A percentile compares a stretch with the other conserved stretches of the same genome.
Conservation (phyloP, 805 yeast genomes). For the Wickerhamiella azymoides region DNA sequence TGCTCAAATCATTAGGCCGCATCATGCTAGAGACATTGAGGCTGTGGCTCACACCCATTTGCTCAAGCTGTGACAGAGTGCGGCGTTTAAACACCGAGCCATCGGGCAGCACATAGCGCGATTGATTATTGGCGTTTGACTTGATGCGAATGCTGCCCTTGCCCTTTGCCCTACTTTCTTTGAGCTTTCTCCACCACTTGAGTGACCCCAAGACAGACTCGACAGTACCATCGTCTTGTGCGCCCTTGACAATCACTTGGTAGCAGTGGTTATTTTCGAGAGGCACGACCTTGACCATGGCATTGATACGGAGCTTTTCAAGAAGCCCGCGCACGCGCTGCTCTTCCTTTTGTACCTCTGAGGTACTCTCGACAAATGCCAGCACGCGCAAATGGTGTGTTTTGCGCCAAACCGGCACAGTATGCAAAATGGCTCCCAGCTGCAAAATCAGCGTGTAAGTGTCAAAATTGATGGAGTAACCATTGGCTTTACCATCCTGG, state of each 20-base stretch:
- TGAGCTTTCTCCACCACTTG: conserved; percentile 75
- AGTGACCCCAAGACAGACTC: conserved; percentile 41
- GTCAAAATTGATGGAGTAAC: conserved; percentile 81
- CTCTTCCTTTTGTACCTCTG: conserved; percentile 59
- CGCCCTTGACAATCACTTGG: conserved; percentile 66
- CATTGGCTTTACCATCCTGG: conserved; percentile 48
- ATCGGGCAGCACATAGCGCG: conserved; percentile 15
- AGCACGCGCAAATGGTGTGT: conserved; percentile 66
- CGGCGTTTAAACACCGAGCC: conserved; percentile 19
- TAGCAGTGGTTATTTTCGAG: conserved; percentile 45
- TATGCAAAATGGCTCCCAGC: conserved; percentile 79
- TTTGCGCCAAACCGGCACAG: conserved; percentile 86
- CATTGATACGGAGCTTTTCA: conserved; percentile 69
- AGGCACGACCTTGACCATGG: conserved; percentile 62
- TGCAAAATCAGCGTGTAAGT: conserved; percentile 90
- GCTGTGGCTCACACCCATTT: conserved; percentile 62
- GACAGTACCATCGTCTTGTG: conserved; percentile 33
- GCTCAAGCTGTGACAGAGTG: conserved; percentile 50
- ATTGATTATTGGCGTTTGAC: conserved; percentile 7
- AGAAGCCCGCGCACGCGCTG: conserved; percentile 48
- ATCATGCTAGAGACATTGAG: conserved; percentile 32
- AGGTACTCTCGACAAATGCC: conserved; percentile 69
- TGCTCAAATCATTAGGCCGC: conserved; percentile 9
- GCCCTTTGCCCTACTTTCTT: conserved; percentile 35
- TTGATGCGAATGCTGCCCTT: background rate